These are phyloP conservation scores for Fusarium setosum DNA, from an alignment of 2,329 filamentous ascomycete genomes.

Conservation along the genomic window DNA sequence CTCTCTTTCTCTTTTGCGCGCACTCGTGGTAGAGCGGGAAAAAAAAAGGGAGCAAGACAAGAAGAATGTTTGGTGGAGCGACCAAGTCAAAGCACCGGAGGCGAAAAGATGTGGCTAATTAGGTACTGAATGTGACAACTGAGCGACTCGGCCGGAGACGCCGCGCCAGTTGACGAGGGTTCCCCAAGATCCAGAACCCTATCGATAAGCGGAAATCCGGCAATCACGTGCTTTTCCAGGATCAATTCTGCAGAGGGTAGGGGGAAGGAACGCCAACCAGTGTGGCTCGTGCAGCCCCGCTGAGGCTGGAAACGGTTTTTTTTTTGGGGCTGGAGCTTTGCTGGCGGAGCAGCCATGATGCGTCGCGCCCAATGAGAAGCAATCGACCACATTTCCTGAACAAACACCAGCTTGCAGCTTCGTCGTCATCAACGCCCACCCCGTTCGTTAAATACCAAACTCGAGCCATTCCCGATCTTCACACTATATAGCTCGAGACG, in stretches of 20 bases:
- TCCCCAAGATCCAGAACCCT: constrained; percentile 16
- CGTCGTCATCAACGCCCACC: constrained; percentile 24
- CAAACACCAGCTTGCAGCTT: constrained; percentile 40
- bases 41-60: constrained; percentile 16
- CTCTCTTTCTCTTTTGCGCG: constrained; percentile 14
- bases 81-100: constrained; percentile 22
- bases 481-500: neutral
- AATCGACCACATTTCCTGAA: constrained; percentile 52
- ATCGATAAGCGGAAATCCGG: constrained; percentile 26
- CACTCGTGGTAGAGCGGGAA: constrained; percentile 4
- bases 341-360: constrained; percentile 36
- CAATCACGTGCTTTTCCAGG: constrained; percentile 35
- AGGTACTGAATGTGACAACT: constrained; percentile 2
- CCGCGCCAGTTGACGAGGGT: constrained; percentile 19
- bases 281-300: constrained; percentile 20
- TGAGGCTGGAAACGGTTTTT: constrained; percentile 29
- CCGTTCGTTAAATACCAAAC: constrained; percentile 18
- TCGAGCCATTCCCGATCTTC: neutral
- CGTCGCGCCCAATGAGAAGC: constrained; percentile 39
- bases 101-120: constrained; percentile 43
- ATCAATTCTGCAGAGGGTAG: neutral
- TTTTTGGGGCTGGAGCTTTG: too few species aligned
- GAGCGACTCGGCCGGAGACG: constrained; percentile 38
- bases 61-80: constrained; percentile 23
- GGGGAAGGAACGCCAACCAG: neutral